Conservation (phyloP, 768 basidiomycete genomes). For the Podaxis carcinomalis region DNA sequence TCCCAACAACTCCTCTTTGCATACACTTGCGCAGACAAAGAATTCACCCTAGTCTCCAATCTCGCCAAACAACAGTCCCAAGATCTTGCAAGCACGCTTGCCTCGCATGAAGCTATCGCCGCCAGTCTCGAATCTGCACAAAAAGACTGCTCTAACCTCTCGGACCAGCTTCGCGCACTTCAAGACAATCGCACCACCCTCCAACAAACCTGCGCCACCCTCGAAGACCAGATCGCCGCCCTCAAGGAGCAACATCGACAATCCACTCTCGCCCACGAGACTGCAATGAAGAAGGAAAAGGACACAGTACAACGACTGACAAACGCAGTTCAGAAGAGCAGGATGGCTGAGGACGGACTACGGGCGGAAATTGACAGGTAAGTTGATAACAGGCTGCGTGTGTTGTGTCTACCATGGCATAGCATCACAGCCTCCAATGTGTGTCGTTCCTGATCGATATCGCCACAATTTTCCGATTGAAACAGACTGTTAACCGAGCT, state of each 20-base stretch:
- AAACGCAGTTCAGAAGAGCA: slow-evolving; percentile 46
- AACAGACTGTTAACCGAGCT: slow-evolving; percentile 46
- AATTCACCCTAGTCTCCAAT: slow-evolving; percentile 23
- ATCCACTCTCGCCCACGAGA: slow-evolving; percentile 27
- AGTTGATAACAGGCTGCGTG: slow-evolving; percentile 22
- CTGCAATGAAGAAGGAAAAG: slow-evolving; percentile 40
- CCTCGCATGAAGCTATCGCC: slow-evolving; percentile 37
- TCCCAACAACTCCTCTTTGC: slow-evolving; percentile 30
- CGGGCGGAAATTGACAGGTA: slow-evolving; percentile 67
- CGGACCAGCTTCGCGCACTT: slow-evolving; percentile 21
- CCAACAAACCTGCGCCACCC: slow-evolving; percentile 16
- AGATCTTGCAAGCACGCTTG: slow-evolving; percentile 37
- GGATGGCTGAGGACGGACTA: slow-evolving; percentile 65
- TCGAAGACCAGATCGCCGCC: slow-evolving; percentile 18
- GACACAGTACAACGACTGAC: slow-evolving; percentile 45
- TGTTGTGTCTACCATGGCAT: neutral
- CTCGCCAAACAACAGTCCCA: slow-evolving; percentile 26
- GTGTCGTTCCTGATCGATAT: neutral
- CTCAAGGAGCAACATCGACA: slow-evolving; percentile 17
- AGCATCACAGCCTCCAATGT: neutral
- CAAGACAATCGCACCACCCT: slow-evolving; percentile 9
- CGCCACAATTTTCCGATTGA: slow-evolving; percentile 1
- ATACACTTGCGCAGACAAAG: slow-evolving; percentile 24
- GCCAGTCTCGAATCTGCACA: slow-evolving; percentile 36
- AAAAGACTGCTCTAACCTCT: slow-evolving; percentile 30